Evolutionary conservation across 805 yeast species (phyloP).

Genomic region (Lipomyces orientalis): DNA sequence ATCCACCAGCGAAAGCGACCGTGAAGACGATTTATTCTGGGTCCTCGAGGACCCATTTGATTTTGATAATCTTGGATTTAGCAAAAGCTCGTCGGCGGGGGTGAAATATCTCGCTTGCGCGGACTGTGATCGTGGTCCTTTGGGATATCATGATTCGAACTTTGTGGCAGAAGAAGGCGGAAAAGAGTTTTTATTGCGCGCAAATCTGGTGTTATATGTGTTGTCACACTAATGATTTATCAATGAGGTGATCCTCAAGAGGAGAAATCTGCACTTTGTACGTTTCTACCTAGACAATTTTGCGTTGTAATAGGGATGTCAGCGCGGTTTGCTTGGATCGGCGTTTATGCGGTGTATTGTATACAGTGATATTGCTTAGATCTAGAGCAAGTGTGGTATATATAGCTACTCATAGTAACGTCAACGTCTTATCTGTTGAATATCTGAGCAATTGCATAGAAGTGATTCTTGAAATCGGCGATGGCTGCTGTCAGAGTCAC

Average conservation of each 20-base stretch:
- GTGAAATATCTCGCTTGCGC: conserved; percentile 39
- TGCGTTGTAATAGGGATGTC: background rate
- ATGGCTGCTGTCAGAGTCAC: background rate
- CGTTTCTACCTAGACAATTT: background rate
- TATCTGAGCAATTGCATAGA: background rate
- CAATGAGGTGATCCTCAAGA: background rate
- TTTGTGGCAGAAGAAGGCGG: background rate
- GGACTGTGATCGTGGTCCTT: conserved; percentile 39
- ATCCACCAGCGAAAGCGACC: conserved; percentile 4
- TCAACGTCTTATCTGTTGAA: background rate
- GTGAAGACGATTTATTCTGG: conserved; percentile 26
- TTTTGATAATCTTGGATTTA: conserved; percentile 38
- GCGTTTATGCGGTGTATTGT: conserved; percentile 1
- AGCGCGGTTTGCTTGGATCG: background rate
- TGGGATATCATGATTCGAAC: conserved; percentile 36
- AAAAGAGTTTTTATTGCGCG: conserved; percentile 27
- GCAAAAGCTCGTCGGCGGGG: conserved; percentile 30
- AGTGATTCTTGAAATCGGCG: background rate
- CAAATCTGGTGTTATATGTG: conserved; percentile 25
- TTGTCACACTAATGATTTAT: background rate
- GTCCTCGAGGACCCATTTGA: conserved; percentile 36
- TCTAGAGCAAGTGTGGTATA: background rate
- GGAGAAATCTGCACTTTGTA: background rate
- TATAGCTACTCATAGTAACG: background rate
- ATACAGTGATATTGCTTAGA: background rate